Evolutionary conservation across 192 early-diverging fungal species (phyloP), one percentile per base, ranked within the genome.

Genomic region (Physocladia obscura): DNA sequence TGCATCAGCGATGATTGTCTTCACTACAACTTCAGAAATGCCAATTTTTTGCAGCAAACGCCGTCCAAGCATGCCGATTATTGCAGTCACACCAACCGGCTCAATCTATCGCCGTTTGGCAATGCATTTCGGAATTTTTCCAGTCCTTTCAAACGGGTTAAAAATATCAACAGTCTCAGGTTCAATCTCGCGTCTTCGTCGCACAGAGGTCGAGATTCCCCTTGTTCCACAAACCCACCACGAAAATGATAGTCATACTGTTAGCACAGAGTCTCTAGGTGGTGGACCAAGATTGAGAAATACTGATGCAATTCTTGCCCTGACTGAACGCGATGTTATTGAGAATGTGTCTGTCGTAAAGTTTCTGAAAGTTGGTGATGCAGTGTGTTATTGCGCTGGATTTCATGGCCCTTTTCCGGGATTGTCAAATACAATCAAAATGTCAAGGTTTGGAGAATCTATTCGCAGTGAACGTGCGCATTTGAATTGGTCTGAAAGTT

Each of bases 301-400:
- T 73, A 84, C 82, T 1, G 82, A 84, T 55, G 59, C 74, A 26
- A 79, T 84, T 38, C 70, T 79, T 57, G 82, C 82, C 2, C 57
- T 72, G 22, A 76, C 82, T 17, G 82, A 84, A 54, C 36, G 52
- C 8, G 82, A 82, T 49, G 76, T 84, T 17, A 27, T 81, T 47
- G 32, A 51, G 36, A 58, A 37, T 31, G 0, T 47, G 15, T n/a
- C 24, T 44, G 77, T 55, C 17, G 3, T 48, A 8, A 35, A 74
- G 1, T 70, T 67, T 2, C 29, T 84, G 34, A 44, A 74, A 36
- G 17, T 56, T 17, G 79, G 79, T 22, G 81, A 76, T 35, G 29
- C 71, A 2, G 82, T 84, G 4, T 78, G 81, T 24, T 80, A 79
- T 34, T 83, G 78, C 63, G 82, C 81, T 2, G 81, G 82, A 2